Conservation (phyloP, 2,329 filamentous ascomycete species). For the Pseudovirgaria hyperparasitica region DNA sequence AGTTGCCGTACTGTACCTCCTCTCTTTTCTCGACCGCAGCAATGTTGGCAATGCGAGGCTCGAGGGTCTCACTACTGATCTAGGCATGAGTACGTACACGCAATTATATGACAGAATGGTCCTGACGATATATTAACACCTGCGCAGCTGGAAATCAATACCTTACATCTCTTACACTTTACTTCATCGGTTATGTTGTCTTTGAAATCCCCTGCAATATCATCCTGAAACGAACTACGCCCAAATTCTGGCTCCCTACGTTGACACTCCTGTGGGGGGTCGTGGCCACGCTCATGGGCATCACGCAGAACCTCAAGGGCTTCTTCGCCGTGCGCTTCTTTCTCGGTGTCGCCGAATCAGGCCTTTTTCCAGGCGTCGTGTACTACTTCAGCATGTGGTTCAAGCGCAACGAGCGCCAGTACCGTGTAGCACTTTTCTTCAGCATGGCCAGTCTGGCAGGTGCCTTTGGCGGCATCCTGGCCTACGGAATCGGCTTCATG, state of each 20-base stretch:
- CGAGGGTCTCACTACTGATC: slow-evolving; percentile 19
- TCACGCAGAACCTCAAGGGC: slow-evolving; percentile 33
- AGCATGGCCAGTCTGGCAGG: slow-evolving; percentile 45
- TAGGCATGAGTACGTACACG: slow-evolving; percentile 14
- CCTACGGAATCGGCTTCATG: slow-evolving; percentile 48
- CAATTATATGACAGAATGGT: slow-evolving; percentile 13
- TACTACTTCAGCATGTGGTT: slow-evolving; percentile 54
- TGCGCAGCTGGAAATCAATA: slow-evolving; percentile 36
- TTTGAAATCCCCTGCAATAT: slow-evolving; percentile 50
- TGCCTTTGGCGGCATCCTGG: slow-evolving; percentile 49
- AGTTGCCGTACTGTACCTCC: slow-evolving; percentile 25
- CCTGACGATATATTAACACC: slow-evolving; percentile 8
- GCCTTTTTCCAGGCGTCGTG: slow-evolving; percentile 28
- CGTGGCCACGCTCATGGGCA: slow-evolving; percentile 38
- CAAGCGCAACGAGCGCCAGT: slow-evolving; percentile 44
- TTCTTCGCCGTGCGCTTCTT: slow-evolving; percentile 36
- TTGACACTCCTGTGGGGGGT: slow-evolving; percentile 39
- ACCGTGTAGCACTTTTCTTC: slow-evolving; percentile 47
- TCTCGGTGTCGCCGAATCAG: slow-evolving; percentile 22
- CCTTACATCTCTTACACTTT: slow-evolving; percentile 51
- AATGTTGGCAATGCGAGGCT: slow-evolving; percentile 34
- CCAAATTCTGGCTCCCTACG: slow-evolving; percentile 30
- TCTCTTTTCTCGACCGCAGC: slow-evolving; percentile 21
- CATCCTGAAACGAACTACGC: slow-evolving; percentile 47
- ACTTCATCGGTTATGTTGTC: slow-evolving; percentile 43